Evolutionary conservation across 2,329 filamentous ascomycete genomes (phyloP).

Genomic region (Alternaria arborescens): DNA sequence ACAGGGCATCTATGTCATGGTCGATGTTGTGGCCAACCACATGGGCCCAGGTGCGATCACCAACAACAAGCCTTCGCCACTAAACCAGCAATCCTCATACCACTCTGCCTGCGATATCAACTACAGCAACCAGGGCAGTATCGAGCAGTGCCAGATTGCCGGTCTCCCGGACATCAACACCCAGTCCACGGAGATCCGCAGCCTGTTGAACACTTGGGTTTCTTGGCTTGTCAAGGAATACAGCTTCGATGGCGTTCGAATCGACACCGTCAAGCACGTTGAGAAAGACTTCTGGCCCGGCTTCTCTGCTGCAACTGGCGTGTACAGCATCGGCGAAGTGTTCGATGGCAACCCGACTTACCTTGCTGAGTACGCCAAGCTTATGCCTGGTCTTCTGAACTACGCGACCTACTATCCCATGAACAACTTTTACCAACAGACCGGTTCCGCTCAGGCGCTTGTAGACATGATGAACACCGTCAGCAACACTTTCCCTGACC

Average conservation of each 20-base stretch:
- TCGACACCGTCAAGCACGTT: conserved; percentile 70
- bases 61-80: conserved; percentile 38
- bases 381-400: conserved; percentile 68
- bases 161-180: conserved; percentile 44
- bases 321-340: conserved; percentile 70
- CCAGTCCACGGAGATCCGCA: conserved; percentile 31
- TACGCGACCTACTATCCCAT: conserved; percentile 61
- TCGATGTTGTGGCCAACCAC: conserved; percentile 63
- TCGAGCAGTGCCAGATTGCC: conserved; percentile 45
- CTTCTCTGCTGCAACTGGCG: conserved; percentile 64
- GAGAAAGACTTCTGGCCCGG: conserved; percentile 65
- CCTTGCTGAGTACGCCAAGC: conserved; percentile 61
- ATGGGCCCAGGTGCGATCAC: conserved; percentile 42
- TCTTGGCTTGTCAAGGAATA: conserved; percentile 43
- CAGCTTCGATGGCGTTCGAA: conserved; percentile 63
- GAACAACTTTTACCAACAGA: conserved; percentile 49
- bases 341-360: conserved; percentile 63
- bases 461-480: conserved; percentile 49
- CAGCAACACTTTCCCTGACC: conserved; percentile 42
- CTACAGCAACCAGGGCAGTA: conserved; percentile 42
- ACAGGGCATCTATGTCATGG: conserved; percentile 58
- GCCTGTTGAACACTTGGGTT: conserved; percentile 41
- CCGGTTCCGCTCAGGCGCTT: conserved; percentile 40
- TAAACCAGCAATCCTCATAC: conserved; percentile 40
- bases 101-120: conserved; percentile 40